Evolutionary conservation across 2,329 filamentous ascomycete genomes (phyloP).

Genomic region (Ambrosiella xylebori): DNA sequence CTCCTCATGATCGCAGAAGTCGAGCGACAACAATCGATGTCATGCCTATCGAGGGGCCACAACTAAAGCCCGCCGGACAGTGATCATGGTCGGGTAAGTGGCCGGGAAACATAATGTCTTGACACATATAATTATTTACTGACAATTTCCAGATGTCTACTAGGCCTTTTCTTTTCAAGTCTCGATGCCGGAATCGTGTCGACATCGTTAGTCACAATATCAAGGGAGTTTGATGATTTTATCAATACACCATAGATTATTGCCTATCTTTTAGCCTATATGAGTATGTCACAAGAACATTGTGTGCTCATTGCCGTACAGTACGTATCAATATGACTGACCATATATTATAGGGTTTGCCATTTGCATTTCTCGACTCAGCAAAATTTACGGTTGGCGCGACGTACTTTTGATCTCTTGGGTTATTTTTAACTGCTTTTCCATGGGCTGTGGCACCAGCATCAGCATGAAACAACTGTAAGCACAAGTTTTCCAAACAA

Average conservation of each 20-base stretch:
- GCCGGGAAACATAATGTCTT: too few relatives aligned
- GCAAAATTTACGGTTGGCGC: conserved; percentile 40
- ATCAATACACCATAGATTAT: conserved; percentile 37
- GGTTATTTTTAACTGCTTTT: conserved; percentile 38
- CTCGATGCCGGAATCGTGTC: conserved; percentile 41
- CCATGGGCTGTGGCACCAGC: conserved; percentile 34
- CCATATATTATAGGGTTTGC: conserved; percentile 28
- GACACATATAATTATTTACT: conserved; percentile 14
- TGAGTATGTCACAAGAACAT: conserved; percentile 22
- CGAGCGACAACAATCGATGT: conserved; percentile 8
- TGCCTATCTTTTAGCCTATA: conserved; percentile 38
- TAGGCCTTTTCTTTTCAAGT: conserved; percentile 38
- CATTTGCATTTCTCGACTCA: conserved; percentile 39
- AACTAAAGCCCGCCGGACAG: conserved; percentile 7
- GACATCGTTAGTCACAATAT: conserved; percentile 40
- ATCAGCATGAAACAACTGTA: conserved; percentile 35
- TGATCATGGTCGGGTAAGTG: conserved; percentile 14
- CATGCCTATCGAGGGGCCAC: conserved; percentile 9
- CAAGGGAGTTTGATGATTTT: conserved; percentile 33
- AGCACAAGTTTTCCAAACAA: conserved; percentile 13
- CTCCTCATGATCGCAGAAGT: conserved; percentile 7
- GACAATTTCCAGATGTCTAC: conserved; percentile 17
- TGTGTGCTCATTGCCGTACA: too few relatives aligned
- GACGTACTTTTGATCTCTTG: conserved; percentile 33
- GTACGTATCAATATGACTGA: too few relatives aligned